Conservation (phyloP, 139 green algal genomes). For the Chlamydomonas incerta region DNA sequence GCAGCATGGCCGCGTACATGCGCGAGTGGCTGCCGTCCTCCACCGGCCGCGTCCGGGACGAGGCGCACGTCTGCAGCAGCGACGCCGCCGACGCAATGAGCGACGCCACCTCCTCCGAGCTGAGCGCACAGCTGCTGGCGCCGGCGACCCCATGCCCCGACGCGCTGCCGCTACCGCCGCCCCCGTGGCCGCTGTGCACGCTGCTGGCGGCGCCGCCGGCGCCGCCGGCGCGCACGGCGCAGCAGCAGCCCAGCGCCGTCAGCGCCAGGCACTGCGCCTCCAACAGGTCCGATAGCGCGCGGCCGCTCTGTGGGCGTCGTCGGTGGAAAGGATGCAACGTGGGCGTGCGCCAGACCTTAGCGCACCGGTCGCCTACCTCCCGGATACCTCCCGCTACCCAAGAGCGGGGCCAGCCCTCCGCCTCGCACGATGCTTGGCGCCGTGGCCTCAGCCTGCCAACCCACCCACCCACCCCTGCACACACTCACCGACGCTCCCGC, state of each 20-base stretch:
- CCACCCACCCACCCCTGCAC: no score
- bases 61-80: constrained; percentile 25
- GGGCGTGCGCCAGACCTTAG: no score
- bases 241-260: constrained; percentile 35
- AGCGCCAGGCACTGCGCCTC: constrained; percentile 44
- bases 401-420: no score
- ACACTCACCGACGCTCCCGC: not conserved
- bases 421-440: no score
- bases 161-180: not conserved
- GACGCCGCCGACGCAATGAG: not conserved
- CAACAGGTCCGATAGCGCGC: not conserved
- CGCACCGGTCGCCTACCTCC: no score
- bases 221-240: no score
- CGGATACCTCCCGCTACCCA: no score
- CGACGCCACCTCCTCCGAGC: not conserved
- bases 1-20: constrained; percentile 45
- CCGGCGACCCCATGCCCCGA: no score
- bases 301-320: no score
- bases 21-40: constrained; percentile 47
- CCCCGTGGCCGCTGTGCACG: not conserved
- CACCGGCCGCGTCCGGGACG: not conserved
- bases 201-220: not conserved
- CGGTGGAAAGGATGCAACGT: no score
- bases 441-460: no score
- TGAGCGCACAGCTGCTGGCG: not conserved